phyloP scores from a whole-genome alignment of 176 grass and related monocot genomes.

The Melocanna baccifera region DNA sequence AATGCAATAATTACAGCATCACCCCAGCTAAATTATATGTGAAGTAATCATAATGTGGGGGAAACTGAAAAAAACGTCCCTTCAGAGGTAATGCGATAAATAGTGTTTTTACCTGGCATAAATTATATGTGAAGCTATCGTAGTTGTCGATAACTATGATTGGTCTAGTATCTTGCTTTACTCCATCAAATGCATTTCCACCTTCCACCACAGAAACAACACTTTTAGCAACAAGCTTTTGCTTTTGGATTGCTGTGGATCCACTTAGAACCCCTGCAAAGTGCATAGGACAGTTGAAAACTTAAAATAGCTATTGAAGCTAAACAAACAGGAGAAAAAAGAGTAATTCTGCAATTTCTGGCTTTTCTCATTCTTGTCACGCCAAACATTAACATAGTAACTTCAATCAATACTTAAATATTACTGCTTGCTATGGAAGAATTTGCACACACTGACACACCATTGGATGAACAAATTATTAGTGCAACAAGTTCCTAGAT shows the following conservation, averaged over 20 bases:
- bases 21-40: slow-evolving; percentile 38
- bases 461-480: background rate
- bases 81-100: background rate
- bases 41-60: slow-evolving; percentile 41
- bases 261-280: slow-evolving; percentile 13
- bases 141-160: slow-evolving; percentile 87
- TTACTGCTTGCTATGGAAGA: background rate
- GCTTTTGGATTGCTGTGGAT: slow-evolving; percentile 5
- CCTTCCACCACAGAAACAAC: slow-evolving; percentile 10
- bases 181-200: slow-evolving; percentile 23
- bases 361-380: background rate
- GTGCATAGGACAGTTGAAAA: background rate
- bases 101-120: slow-evolving; percentile 68
- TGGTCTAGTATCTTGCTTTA: slow-evolving; percentile 43
- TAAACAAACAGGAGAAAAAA: background rate
- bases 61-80: background rate
- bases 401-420: background rate
- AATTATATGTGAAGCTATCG: slow-evolving; percentile 83
- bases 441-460: background rate
- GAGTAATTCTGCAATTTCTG: background rate
- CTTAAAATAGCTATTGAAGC: background rate
- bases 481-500: background rate
- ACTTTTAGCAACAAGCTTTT: slow-evolving; percentile 20
- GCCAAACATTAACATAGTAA: background rate
- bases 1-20: background rate